These are phyloP conservation scores for Daphne laureola DNA, from an alignment of 441 rosid species.

Conservation along the genomic window DNA sequence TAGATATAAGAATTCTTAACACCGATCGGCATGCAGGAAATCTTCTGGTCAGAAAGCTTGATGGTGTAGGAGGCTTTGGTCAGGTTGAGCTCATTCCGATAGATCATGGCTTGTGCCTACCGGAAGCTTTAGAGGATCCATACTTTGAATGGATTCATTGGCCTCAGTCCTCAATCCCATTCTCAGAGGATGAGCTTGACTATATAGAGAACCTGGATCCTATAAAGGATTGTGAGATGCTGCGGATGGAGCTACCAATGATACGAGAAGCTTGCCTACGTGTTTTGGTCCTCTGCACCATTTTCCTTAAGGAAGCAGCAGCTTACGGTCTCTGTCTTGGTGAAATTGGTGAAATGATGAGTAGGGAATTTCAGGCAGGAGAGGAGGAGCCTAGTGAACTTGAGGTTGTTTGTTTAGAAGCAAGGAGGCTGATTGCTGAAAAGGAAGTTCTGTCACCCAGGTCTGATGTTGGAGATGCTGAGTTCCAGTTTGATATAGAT, in stretches of 20 bases:
- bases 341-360: slow-evolving; percentile 70
- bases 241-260: slow-evolving; percentile 49
- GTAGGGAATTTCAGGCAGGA: slow-evolving; percentile 36
- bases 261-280: slow-evolving; percentile 56
- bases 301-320: slow-evolving; percentile 51
- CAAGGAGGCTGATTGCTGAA: slow-evolving; percentile 35
- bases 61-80: slow-evolving; percentile 38
- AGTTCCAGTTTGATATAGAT: slow-evolving; percentile 44
- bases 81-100: slow-evolving; percentile 49
- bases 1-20: slow-evolving; percentile 51
- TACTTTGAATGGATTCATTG: slow-evolving; percentile 66
- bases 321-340: slow-evolving; percentile 44
- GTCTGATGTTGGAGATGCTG: slow-evolving; percentile 35
- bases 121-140: slow-evolving; percentile 53
- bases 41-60: slow-evolving; percentile 47
- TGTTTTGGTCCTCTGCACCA: slow-evolving; percentile 43
- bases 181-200: slow-evolving; percentile 51
- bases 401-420: slow-evolving; percentile 46
- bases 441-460: slow-evolving; percentile 24
- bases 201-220: slow-evolving; percentile 46
- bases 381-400: slow-evolving; percentile 61
- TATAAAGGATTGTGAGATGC: slow-evolving; percentile 39
- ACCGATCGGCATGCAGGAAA: slow-evolving; percentile 65
- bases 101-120: slow-evolving; percentile 58
- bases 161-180: slow-evolving; percentile 57